These are phyloP conservation scores for Pichia sp. DNA, from an alignment of 1,139 yeast genomes.

Conservation along the genomic window DNA sequence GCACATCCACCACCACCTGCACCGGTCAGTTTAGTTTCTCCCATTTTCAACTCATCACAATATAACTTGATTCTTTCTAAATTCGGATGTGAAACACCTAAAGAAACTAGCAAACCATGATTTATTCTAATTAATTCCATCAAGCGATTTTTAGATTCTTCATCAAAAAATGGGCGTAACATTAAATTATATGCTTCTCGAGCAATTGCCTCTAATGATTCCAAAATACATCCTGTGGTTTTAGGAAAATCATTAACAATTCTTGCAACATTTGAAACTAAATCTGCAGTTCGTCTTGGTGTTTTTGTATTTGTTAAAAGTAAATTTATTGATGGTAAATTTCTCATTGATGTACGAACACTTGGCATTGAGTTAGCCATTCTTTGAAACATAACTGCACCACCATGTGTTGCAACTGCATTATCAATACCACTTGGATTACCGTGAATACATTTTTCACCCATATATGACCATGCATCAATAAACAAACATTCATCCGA, in stretches of 20 bases:
- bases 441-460: constrained; percentile 94
- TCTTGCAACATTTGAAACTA: constrained; percentile 71
- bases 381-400: constrained; percentile 87
- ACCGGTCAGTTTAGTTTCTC: constrained; percentile 92
- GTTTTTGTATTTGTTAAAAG: constrained; percentile 78
- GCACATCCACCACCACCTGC: constrained; percentile 99
- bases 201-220: constrained; percentile 64
- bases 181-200: constrained; percentile 61
- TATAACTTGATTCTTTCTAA: constrained; percentile 65
- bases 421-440: constrained; percentile 97
- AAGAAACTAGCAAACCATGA: constrained; percentile 78
- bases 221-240: constrained; percentile 53
- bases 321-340: constrained; percentile 69
- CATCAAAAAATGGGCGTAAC: constrained; percentile 45
- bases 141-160: constrained; percentile 40
- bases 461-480: constrained; percentile 84
- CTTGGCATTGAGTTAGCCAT: constrained; percentile 50
- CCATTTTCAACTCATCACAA: constrained; percentile 57
- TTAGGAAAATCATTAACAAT: constrained; percentile 48
- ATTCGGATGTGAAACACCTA: constrained; percentile 91
- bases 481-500: constrained; percentile 51
- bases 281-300: constrained; percentile 79
- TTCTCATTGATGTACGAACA: constrained; percentile 57
- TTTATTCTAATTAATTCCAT: constrained; percentile 71
- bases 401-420: constrained; percentile 93